These are phyloP conservation scores for Diaporthe vaccinii DNA, from an alignment of 2,329 filamentous ascomycete genomes.

Conservation along the genomic window DNA sequence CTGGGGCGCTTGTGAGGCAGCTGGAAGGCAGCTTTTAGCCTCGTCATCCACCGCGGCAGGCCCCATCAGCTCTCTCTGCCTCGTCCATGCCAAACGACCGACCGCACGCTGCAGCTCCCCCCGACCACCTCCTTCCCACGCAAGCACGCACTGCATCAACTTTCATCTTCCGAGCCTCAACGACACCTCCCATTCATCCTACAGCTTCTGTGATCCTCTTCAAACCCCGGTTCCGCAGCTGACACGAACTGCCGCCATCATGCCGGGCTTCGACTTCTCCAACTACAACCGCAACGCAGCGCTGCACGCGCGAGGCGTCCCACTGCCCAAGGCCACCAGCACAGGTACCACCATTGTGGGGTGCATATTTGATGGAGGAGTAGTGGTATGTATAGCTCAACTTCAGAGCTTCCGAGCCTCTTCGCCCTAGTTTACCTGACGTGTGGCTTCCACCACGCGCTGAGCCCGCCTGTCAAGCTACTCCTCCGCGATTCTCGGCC, in stretches of 20 bases:
- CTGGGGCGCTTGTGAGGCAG: slow-evolving; percentile 29
- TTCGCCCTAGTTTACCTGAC: background rate
- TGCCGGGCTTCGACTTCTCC: slow-evolving; percentile 99
- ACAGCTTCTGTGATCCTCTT: background rate
- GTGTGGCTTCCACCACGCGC: slow-evolving; percentile 2
- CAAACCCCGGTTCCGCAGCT: slow-evolving; percentile 8
- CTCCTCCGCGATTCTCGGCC: background rate
- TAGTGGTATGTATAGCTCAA: slow-evolving; percentile 76
- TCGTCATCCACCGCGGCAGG: slow-evolving; percentile 61
- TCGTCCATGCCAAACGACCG: slow-evolving; percentile 39
- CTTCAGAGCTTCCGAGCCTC: background rate
- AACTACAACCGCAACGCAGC: slow-evolving; percentile 99
- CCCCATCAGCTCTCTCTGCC: slow-evolving; percentile 48
- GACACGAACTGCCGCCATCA: slow-evolving; percentile 60
- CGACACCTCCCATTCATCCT: background rate
- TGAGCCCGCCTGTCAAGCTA: background rate
- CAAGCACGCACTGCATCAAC: slow-evolving; percentile 16
- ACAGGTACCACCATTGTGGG: slow-evolving; percentile 99
- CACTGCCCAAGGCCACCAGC: slow-evolving; percentile 96
- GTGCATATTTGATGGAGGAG: slow-evolving; percentile 95
- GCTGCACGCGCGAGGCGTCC: slow-evolving; percentile 92
- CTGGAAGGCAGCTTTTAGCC: slow-evolving; percentile 64
- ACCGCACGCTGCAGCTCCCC: slow-evolving; percentile 41
- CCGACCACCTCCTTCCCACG: slow-evolving; percentile 3
- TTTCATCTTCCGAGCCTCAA: background rate